Evolutionary conservation across 805 yeast genomes (phyloP).

Genomic region (Yamadazyma nakazawae): DNA sequence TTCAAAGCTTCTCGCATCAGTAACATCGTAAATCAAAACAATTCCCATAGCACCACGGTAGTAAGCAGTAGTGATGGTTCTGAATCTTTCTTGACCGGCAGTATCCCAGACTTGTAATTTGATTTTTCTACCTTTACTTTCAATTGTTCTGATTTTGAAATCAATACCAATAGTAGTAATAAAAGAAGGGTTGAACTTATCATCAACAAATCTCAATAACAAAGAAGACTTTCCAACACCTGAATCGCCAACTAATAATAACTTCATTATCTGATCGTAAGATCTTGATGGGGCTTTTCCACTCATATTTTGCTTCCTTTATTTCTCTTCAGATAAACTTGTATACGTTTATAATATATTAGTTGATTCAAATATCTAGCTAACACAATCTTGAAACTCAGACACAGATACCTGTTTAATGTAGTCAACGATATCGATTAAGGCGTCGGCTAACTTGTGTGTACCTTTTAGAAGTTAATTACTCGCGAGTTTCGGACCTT

Average conservation of each 20-base stretch:
- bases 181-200: conserved; percentile 93
- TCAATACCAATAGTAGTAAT: conserved; percentile 98
- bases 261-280: conserved; percentile 87
- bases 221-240: conserved; percentile 88
- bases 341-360: not conserved
- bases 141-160: conserved; percentile 94
- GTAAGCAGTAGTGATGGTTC: conserved; percentile 91
- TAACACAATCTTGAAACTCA: too few relatives aligned
- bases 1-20: conserved; percentile 87
- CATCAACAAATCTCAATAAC: conserved; percentile 88
- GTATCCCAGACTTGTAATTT: conserved; percentile 97
- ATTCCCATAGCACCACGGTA: conserved; percentile 90
- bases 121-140: conserved; percentile 86
- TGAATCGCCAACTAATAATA: conserved; percentile 90
- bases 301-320: conserved; percentile 36
- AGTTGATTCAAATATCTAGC: not conserved
- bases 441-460: not conserved
- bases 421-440: not conserved
- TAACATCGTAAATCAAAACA: conserved; percentile 77
- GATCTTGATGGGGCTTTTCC: conserved; percentile 66
- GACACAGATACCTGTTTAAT: not conserved
- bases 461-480: not conserved
- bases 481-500: conserved; percentile 2
- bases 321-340: too few relatives aligned
- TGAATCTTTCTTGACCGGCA: conserved; percentile 95